Evolutionary conservation across 352 stramenopile species (phyloP), one percentile per base, ranked within the genome.

Genomic region (Pythium oligandrum): DNA sequence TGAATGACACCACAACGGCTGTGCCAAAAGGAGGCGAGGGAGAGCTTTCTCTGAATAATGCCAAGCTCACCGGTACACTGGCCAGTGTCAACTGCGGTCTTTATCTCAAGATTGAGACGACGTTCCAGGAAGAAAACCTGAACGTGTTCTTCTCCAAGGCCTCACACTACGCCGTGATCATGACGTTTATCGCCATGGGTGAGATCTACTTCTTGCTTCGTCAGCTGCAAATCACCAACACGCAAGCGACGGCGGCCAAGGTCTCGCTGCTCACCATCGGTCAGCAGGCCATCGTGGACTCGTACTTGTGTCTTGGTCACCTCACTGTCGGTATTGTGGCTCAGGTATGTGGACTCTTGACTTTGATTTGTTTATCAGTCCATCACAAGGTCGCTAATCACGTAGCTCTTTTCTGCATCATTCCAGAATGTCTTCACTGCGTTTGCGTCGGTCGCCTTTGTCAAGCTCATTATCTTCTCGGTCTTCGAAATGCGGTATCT

Each of bases 401-500:
- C 35, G 37, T 40, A 54, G 44, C 30, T 62, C 9, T 54, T 42
- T 58, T 60, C 80, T 95, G 61, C 50, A 46, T 32, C 42, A n/a
- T 63, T 56, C 6, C 73, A 98, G 69, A 93, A 95, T n/a, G 80
- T 99, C 9, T 98, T 98, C 63, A 93, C 90, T 3, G 86, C 96
- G 4, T 98, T 99, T 70, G 93, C 92, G 1, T 97, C 84, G 32
- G 91, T 98, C 34, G 95, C 95, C 4, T 99, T 99, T 53, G 97
- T 98, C 51, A 98, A 99, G 75, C 77, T 98, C 4, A 88, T 99
- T 46, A 98, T 98, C 50, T 99, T 99, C 63, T 98, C 94, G 39
- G 91, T 99, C 39, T 98, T 99, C 61, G 96, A 99, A 65, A 98
- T 99, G 91, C 96, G 97, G 30, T 98, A 98, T 66, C 76, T 99